Conservation (phyloP, 352 stramenopile genomes). For the Bremia lactucae region DNA sequence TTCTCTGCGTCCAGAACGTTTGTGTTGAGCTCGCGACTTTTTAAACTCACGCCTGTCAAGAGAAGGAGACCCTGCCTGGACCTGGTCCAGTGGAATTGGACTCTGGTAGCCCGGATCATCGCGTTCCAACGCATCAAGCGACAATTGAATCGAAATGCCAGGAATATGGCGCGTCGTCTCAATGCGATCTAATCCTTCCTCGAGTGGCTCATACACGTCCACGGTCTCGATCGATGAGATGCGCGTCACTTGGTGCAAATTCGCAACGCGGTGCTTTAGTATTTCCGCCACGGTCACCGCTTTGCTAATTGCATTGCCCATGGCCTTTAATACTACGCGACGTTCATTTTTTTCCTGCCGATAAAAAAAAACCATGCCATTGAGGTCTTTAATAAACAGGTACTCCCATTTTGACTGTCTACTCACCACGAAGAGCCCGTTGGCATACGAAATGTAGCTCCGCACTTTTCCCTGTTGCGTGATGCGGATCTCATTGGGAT, state of each 20-base stretch:
- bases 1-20: slow-evolving; percentile 10
- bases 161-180: slow-evolving; percentile 63
- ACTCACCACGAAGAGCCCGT: slow-evolving; percentile 54
- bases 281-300: slow-evolving; percentile 78
- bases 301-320: slow-evolving; percentile 80
- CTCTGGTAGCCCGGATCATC: slow-evolving; percentile 59
- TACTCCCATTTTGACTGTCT: too few species aligned
- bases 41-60: slow-evolving; percentile 22
- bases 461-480: slow-evolving; percentile 73
- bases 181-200: slow-evolving; percentile 75
- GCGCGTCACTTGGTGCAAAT: slow-evolving; percentile 67
- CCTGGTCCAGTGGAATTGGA: slow-evolving; percentile 50
- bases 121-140: slow-evolving; percentile 48
- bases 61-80: slow-evolving; percentile 25
- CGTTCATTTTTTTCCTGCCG: slow-evolving; percentile 55
- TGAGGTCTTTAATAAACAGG: too few species aligned
- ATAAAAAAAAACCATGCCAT: slow-evolving; percentile 3
- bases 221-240: slow-evolving; percentile 73
- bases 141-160: slow-evolving; percentile 65
- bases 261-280: slow-evolving; percentile 62
- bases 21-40: slow-evolving; percentile 16
- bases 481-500: slow-evolving; percentile 76
- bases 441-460: slow-evolving; percentile 75
- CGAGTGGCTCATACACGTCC: slow-evolving; percentile 77
- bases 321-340: slow-evolving; percentile 60